Evolutionary conservation across 2,329 filamentous ascomycete genomes (phyloP).

Genomic region (Penicillium expansum): DNA sequence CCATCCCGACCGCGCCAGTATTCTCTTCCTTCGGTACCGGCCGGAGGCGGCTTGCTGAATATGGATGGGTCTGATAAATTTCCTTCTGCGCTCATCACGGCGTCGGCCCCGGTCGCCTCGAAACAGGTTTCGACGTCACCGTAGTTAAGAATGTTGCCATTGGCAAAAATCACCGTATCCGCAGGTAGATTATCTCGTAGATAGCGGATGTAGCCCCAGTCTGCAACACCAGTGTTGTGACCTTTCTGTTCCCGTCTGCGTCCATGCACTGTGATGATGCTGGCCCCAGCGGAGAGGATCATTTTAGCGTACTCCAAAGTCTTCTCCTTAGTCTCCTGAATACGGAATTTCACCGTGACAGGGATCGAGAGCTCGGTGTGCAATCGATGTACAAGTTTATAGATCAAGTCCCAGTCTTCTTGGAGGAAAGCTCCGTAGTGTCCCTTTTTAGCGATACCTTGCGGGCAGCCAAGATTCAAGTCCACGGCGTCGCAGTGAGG

Average conservation of each 20-base stretch:
- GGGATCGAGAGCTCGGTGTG: slow-evolving; percentile 76
- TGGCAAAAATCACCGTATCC: slow-evolving; percentile 93
- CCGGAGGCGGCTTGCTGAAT: slow-evolving; percentile 67
- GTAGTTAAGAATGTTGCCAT: slow-evolving; percentile 85
- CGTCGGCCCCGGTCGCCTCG: slow-evolving; percentile 81
- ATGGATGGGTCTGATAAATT: slow-evolving; percentile 90
- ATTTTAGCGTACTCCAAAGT: slow-evolving; percentile 87
- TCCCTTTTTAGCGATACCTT: slow-evolving; percentile 87
- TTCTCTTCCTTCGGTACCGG: slow-evolving; percentile 67
- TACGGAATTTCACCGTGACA: slow-evolving; percentile 90
- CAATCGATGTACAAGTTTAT: slow-evolving; percentile 76
- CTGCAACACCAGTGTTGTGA: slow-evolving; percentile 86
- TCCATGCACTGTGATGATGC: slow-evolving; percentile 90
- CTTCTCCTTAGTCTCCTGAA: slow-evolving; percentile 80
- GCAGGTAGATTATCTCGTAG: slow-evolving; percentile 76
- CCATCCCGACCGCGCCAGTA: slow-evolving; percentile 83
- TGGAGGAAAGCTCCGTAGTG: slow-evolving; percentile 94
- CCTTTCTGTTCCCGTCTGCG: slow-evolving; percentile 89
- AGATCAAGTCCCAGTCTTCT: slow-evolving; percentile 83
- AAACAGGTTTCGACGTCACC: slow-evolving; percentile 76
- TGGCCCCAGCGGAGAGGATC: slow-evolving; percentile 82
- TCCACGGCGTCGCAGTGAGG: slow-evolving; percentile 94
- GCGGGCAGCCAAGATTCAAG: slow-evolving; percentile 91
- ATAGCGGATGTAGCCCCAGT: slow-evolving; percentile 83
- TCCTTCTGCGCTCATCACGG: slow-evolving; percentile 92